Base-by-base conservation (phyloP, 2,329 filamentous ascomycete genomes). In the Pezicula neosporulosa region DNA sequence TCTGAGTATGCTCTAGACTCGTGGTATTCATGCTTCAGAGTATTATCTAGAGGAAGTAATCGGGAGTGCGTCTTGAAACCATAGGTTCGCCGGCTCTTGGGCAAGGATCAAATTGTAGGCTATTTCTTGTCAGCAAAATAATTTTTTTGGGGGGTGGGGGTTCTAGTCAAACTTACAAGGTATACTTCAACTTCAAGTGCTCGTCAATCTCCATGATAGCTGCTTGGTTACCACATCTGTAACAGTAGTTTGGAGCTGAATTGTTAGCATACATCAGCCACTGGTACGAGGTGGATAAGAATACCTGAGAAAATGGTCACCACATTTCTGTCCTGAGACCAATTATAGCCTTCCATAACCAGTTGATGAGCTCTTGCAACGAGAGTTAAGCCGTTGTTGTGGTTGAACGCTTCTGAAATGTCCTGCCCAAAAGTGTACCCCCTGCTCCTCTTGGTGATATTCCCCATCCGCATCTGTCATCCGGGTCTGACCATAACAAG, bases 131-230 rank as follows among this genome's bases (percentile, higher is more conserved):
- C 60, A 72, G 66, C 56, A 51, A 45, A 49, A 47, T n/a, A 48
- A 10, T 24, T 15, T 33, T n/a, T 13, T 21, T 28, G 18, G 43
- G 28, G 33, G 10, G 41, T 28, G 18, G 43, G 28, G 33, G 10
- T 41, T 16, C 18, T 35, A 21, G 45, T 36, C 30, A n/a, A 43
- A 85, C 91, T 73, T 82, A 97, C 93, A 99, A 97, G 67, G 94
- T 97, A 75, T 97, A 99, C 79, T 99, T 97, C 69, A 99, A 99
- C 79, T 99, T 97, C 69, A 99, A 77, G 72, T 97, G 92, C 76
- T 99, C 94, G 61, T 97, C 94, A 72, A 99, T 99, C 75, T 97
- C 94, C 94, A 99, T 99, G 71, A 99, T 97, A n/a, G 94, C 94
- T 51, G 94, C 94, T 74, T 97, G 94, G 74, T 99, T 99, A 68